These are phyloP conservation scores for Ajuga reptans DNA, from an alignment of 305 asterid species.

Conservation along the genomic window DNA sequence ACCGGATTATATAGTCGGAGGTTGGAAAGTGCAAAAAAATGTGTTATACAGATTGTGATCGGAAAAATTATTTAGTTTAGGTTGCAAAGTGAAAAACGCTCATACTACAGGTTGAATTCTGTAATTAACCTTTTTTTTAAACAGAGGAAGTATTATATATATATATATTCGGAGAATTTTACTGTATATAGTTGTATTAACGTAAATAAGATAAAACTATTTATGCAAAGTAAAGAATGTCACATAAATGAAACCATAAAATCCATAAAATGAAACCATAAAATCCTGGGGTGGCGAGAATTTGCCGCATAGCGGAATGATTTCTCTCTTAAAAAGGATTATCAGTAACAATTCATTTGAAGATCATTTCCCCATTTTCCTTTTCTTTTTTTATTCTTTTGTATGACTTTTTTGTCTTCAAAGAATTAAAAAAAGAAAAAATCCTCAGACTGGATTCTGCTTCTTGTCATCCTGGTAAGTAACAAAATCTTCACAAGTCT, in stretches of 20 bases:
- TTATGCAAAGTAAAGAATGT: too few relatives aligned
- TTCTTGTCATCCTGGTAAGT: background rate
- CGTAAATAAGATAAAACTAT: too few relatives aligned
- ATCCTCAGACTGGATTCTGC: background rate
- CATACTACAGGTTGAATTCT: too few relatives aligned
- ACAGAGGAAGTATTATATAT: too few relatives aligned
- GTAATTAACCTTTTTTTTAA: too few relatives aligned
- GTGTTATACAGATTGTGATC: too few relatives aligned
- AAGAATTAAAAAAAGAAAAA: conserved; percentile 2
- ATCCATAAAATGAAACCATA: background rate
- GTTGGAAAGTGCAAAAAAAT: too few relatives aligned
- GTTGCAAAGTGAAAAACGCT: too few relatives aligned
- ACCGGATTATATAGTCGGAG: too few relatives aligned
- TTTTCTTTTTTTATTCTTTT: background rate
- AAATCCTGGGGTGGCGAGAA: conserved; percentile 15
- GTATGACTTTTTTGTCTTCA: background rate
- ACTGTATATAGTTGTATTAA: too few relatives aligned
- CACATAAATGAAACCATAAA: background rate
- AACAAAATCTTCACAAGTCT: background rate
- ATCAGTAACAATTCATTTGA: background rate
- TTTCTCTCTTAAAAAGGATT: background rate
- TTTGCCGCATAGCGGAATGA: background rate
- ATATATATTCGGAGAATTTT: too few relatives aligned
- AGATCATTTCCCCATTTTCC: background rate
- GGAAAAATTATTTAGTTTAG: too few relatives aligned